Conservation (phyloP, 2,329 filamentous ascomycete genomes). For the Podosphaera xanthii region DNA sequence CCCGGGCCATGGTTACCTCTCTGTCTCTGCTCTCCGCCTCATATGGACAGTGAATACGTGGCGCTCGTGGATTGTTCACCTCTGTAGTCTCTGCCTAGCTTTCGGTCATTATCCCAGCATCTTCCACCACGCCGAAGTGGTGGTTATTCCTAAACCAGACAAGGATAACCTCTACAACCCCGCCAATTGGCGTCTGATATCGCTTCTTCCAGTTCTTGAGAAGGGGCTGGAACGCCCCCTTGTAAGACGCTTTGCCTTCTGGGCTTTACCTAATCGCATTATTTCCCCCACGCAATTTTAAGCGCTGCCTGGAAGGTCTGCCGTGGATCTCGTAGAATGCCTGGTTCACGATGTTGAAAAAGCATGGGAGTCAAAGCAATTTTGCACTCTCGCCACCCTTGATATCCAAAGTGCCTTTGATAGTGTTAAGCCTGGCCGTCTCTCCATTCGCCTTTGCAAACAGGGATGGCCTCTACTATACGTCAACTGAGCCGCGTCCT, state of each 20-base stretch:
- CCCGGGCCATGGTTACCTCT: no score
- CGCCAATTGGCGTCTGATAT: neutral
- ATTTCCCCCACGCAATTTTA: neutral
- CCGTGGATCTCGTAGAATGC: no score
- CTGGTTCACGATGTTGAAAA: slow-evolving; percentile 1
- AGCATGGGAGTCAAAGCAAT: neutral
- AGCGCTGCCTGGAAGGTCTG: neutral
- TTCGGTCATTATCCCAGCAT: neutral
- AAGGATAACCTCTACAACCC: neutral
- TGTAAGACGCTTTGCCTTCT: no score
- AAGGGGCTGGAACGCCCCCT: no score
- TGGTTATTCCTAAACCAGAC: neutral
- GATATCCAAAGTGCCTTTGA: no score
- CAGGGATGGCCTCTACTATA: no score
- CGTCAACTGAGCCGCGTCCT: no score
- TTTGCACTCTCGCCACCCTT: neutral
- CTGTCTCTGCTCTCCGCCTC: no score
- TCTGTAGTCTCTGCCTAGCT: neutral
- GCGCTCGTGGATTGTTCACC: neutral
- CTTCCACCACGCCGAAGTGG: neutral
- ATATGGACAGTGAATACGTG: neutral
- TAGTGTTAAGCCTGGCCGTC: no score
- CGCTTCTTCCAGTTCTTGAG: neutral
- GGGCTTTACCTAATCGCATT: neutral
- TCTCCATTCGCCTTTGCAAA: no score